Percentiles rank a stretch among this genome's conserved stretches.
These are phyloP conservation scores for Inga laurina DNA, from an alignment of 306 rosid genomes.

Conservation along the genomic window DNA sequence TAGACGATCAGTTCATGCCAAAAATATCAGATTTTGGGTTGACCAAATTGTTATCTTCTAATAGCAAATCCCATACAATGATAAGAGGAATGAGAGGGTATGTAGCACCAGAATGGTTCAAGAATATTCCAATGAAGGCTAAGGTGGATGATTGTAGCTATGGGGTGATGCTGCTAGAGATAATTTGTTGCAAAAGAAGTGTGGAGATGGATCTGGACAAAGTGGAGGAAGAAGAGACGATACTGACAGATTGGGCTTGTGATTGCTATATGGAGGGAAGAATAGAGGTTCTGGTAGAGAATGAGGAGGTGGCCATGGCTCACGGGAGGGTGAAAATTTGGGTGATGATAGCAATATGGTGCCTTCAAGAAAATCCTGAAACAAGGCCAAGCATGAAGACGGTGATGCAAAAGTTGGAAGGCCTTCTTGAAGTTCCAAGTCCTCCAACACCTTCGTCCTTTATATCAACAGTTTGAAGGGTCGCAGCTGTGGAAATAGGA, in stretches of 20 bases:
- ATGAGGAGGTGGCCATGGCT: not conserved
- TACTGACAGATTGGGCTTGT: not conserved
- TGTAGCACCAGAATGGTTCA: conserved; percentile 60
- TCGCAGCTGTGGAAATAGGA: too few relatives aligned
- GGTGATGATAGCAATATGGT: conserved; percentile 47
- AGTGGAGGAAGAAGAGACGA: not conserved
- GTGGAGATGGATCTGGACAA: not conserved
- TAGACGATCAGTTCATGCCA: too few relatives aligned
- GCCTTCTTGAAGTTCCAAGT: conserved; percentile 35
- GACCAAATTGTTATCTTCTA: conserved; percentile 42
- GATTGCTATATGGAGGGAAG: not conserved
- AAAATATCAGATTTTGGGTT: conserved; percentile 40
- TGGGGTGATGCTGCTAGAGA: conserved; percentile 46
- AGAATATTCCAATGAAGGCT: conserved; percentile 41
- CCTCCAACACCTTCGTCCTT: conserved; percentile 39
- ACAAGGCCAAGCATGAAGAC: conserved; percentile 43
- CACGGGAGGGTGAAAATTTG: conserved; percentile 27
- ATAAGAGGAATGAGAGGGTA: conserved; percentile 53
- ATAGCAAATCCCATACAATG: conserved; percentile 39
- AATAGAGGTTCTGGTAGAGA: not conserved
- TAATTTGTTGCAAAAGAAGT: conserved; percentile 11
- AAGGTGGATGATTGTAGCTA: conserved; percentile 55
- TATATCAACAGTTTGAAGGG: too few relatives aligned
- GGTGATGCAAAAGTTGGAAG: conserved; percentile 47
- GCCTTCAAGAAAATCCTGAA: conserved; percentile 42